phyloP scores from a whole-genome alignment of 2,329 filamentous ascomycete genomes.

The Phialophora tarda region DNA sequence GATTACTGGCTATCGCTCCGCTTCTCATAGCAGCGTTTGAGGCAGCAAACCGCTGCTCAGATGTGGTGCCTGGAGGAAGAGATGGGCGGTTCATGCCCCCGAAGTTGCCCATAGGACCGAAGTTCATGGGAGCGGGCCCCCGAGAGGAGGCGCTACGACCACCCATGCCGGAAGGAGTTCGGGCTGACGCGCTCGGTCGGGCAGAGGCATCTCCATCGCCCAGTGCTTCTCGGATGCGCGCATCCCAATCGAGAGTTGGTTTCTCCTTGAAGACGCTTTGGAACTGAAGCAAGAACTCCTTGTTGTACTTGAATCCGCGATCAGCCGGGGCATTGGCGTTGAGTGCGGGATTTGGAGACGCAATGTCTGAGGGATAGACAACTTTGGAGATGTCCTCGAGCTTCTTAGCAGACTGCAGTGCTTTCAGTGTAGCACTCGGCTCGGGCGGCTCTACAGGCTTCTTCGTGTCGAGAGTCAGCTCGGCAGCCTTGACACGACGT shows the following conservation, averaged over 20 bases:
- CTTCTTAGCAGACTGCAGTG: constrained; percentile 89
- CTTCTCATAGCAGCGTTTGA: constrained; percentile 57
- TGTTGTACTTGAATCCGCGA: constrained; percentile 92
- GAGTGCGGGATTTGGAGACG: constrained; percentile 87
- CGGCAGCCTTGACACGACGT: constrained; percentile 78
- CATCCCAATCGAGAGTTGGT: constrained; percentile 90
- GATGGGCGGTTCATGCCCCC: constrained; percentile 56
- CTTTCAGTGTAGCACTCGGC: constrained; percentile 90
- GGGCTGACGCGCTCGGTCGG: constrained; percentile 64
- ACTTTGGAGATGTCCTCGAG: constrained; percentile 78
- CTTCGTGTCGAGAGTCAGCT: constrained; percentile 85
- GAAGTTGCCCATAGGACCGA: constrained; percentile 72
- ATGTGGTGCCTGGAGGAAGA: constrained; percentile 77
- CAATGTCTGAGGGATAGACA: constrained; percentile 81
- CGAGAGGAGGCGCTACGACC: constrained; percentile 59
- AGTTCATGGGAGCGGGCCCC: constrained; percentile 57
- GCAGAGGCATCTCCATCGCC: constrained; percentile 74
- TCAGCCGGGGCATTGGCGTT: constrained; percentile 74
- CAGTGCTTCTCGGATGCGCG: constrained; percentile 81
- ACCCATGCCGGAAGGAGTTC: constrained; percentile 56
- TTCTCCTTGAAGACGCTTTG: constrained; percentile 96
- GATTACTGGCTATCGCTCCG: constrained; percentile 53
- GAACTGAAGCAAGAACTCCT: constrained; percentile 94
- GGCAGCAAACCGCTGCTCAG: constrained; percentile 74
- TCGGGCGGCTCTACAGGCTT: constrained; percentile 89